Evolutionary conservation across 768 basidiomycete species (phyloP), one percentile per base, ranked within the genome.

Genomic region (Austroboletus festivus): DNA sequence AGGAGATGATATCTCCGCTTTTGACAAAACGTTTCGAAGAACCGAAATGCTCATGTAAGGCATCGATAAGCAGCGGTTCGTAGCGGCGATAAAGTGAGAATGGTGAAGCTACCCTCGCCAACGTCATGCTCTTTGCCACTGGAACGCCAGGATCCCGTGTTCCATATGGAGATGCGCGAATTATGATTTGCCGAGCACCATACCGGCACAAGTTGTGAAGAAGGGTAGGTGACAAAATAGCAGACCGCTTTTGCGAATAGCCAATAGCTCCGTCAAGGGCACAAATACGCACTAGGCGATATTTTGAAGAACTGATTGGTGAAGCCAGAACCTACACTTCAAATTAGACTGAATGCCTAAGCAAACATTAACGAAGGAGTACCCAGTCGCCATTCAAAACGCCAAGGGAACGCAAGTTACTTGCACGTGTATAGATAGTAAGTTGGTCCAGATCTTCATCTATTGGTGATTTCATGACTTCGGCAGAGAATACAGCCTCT

Each of bases 31-130:
- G 74, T 47, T 68, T 80, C 2, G 67, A 63, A 0, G 63, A 58
- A 26, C 76, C 71, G 58, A 95, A 91, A 62, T 85, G 80, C 6
- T 57, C 44, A 49, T 81, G 86, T 44, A 96, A 68, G 6, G 80
- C 78, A 18, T 71, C 69, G 20, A 90, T 60, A 58, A 86, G 82
- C 6, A 80, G 59, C 0, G 73, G 59, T 59, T 92, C 86, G 59
- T 86, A 85, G 26, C 68, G 62, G 37, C 81, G 80, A 62, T 81
- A 79, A 12, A 75, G 81, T 2, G 88, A 82, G 46, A 82, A 67
- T 1, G 89, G 83, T 0, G 90, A 89, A 0, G 87, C 81, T 7
- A 96, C 73, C n/a, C 89, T 81, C 2, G 90, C 86, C 44, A 96
- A 72, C 1, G 86, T 88, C 19, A 94, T 68, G 1, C 79, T 71